phyloP scores from a whole-genome alignment of 1,284 basidiomycete genomes.

The Cryptococcus amylolentus region DNA sequence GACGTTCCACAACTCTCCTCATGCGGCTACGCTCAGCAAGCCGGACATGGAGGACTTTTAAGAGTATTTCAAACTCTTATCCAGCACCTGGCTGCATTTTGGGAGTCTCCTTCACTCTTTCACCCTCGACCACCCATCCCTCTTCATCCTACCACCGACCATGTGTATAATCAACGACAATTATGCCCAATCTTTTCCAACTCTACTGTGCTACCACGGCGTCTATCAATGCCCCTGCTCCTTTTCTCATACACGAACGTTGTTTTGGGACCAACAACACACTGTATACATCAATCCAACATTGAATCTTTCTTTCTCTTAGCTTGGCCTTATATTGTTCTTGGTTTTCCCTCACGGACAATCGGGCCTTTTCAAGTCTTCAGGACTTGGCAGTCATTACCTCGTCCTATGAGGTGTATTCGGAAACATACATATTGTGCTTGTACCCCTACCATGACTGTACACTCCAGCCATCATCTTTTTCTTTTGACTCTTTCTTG shows the following conservation, averaged over 20 bases:
- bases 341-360: not conserved
- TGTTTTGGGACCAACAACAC: too few species aligned
- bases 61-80: not conserved
- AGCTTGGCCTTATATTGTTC: not conserved
- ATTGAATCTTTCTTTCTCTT: not conserved
- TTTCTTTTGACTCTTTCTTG: not conserved
- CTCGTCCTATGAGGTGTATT: not conserved
- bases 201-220: not conserved
- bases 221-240: too few species aligned
- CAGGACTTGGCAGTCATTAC: not conserved
- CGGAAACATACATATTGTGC: not conserved
- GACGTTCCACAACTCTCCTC: slow-evolving; percentile 48
- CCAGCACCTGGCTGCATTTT: not conserved
- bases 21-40: slow-evolving; percentile 37
- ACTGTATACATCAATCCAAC: not conserved
- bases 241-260: too few species aligned
- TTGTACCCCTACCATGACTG: not conserved
- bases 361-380: not conserved
- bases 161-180: not conserved
- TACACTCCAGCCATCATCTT: not conserved
- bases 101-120: not conserved
- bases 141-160: not conserved
- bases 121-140: not conserved
- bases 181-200: not conserved
- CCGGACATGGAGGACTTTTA: slow-evolving; percentile 48